Percentiles rank a stretch among this genome's conserved stretches.
These are phyloP conservation scores for Elongisporangium undulatum DNA, from an alignment of 352 stramenopile genomes.

Conservation along the genomic window DNA sequence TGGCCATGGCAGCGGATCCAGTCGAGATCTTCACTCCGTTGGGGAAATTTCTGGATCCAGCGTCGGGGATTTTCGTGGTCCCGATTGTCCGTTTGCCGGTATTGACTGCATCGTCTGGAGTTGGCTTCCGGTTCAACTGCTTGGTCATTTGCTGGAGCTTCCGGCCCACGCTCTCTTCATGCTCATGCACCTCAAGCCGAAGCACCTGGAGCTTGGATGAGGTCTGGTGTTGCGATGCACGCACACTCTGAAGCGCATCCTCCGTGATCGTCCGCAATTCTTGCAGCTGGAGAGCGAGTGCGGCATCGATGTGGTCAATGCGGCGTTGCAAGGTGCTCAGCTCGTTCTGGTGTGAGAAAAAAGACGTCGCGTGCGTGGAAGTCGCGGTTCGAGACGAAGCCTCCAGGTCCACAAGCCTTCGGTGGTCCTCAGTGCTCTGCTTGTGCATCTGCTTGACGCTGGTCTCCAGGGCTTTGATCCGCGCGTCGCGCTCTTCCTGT, in stretches of 20 bases:
- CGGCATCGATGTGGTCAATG: slow-evolving; percentile 20
- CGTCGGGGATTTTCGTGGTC: slow-evolving; percentile 5
- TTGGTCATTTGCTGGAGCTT: slow-evolving; percentile 29
- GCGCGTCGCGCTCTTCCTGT: slow-evolving; percentile 16
- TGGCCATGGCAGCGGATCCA: slow-evolving; percentile 7
- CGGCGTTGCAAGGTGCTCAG: slow-evolving; percentile 13
- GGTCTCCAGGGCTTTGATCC: slow-evolving; percentile 9
- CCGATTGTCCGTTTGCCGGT: slow-evolving; percentile 7
- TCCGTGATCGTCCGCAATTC: slow-evolving; percentile 9
- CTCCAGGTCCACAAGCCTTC: slow-evolving; percentile 20
- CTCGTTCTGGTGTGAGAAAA: slow-evolving; percentile 14
- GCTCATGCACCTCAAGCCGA: slow-evolving; percentile 32
- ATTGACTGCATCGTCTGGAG: slow-evolving; percentile 1
- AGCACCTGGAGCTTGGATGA: slow-evolving; percentile 40
- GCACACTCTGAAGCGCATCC: slow-evolving; percentile 22
- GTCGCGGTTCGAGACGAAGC: slow-evolving; percentile 8
- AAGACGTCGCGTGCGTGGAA: slow-evolving; percentile 1
- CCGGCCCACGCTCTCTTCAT: slow-evolving; percentile 17
- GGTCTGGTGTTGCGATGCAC: slow-evolving; percentile 23
- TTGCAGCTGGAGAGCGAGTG: slow-evolving; percentile 17
- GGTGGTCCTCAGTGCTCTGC: slow-evolving; percentile 14
- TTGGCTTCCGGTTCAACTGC: slow-evolving; percentile 8
- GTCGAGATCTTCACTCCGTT: slow-evolving; percentile 13
- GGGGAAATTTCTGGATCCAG: slow-evolving; percentile 1
- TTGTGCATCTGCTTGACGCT: slow-evolving; percentile 23